A percentile compares a stretch with the other conserved stretches of the same genome.
Conservation (phyloP, 768 basidiomycete species). For the Psilocybe subaeruginosa region DNA sequence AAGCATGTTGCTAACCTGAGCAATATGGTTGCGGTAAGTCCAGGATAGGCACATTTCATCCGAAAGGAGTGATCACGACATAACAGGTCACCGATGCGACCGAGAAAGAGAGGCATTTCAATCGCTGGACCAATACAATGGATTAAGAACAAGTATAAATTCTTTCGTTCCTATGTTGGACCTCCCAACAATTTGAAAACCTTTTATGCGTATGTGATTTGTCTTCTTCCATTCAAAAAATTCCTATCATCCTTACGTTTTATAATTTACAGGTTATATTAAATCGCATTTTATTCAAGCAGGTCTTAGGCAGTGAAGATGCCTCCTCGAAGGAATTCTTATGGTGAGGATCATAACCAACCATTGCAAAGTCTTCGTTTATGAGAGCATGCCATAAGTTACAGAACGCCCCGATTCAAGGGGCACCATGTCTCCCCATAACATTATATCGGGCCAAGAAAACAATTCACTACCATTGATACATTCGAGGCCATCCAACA, state of each 20-base stretch:
- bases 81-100: constrained; percentile 21
- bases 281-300: background rate
- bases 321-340: constrained; percentile 10
- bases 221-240: background rate
- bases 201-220: constrained; percentile 14
- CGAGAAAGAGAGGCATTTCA: constrained; percentile 15
- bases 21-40: constrained; percentile 16
- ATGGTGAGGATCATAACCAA: constrained; percentile 1
- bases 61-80: constrained; percentile 14
- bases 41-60: constrained; percentile 15
- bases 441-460: background rate
- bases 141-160: constrained; percentile 20
- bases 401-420: background rate
- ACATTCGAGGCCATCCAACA: background rate
- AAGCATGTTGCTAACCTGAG: background rate
- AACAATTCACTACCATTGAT: background rate
- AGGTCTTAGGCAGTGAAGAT: constrained; percentile 3
- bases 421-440: constrained; percentile 5
- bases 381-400: background rate
- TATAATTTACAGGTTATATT: constrained; percentile 6
- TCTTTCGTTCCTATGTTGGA: constrained; percentile 12
- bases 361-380: background rate
- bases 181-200: constrained; percentile 21
- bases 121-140: constrained; percentile 16
- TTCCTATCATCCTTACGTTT: constrained; percentile 5